Evolutionary conservation across 176 grass and related monocot species (phyloP).

Genomic region (Guadua angustifolia): DNA sequence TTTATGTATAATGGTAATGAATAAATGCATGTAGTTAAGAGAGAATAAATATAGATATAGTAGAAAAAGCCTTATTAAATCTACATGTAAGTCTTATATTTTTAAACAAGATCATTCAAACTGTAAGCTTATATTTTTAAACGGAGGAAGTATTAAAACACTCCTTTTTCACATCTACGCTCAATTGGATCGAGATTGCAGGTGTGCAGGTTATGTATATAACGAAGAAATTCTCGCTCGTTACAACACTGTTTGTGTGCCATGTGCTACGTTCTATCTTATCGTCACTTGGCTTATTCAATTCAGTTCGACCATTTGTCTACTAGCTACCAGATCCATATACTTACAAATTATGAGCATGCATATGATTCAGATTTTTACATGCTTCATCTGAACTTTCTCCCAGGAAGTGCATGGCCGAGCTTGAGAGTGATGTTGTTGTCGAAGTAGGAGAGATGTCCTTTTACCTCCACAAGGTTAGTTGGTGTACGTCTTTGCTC

Average conservation of each 20-base stretch:
- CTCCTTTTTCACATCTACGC: background rate
- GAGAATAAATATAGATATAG: no score
- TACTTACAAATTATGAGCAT: background rate
- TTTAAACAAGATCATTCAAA: no score
- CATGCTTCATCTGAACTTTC: background rate
- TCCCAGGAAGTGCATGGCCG: constrained; percentile 62
- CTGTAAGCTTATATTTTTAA: no score
- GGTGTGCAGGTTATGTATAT: background rate
- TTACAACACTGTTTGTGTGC: background rate
- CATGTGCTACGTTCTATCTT: background rate
- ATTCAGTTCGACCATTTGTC: background rate
- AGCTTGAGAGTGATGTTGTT: constrained; percentile 70
- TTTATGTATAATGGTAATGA: no score
- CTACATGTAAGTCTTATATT: no score
- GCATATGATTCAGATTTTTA: background rate
- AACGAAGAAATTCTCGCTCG: background rate
- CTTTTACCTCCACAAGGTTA: constrained; percentile 76
- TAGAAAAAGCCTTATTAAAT: no score
- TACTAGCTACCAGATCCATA: background rate
- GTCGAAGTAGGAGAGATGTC: constrained; percentile 73
- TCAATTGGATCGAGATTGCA: background rate
- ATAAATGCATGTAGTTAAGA: no score
- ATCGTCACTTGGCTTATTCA: background rate
- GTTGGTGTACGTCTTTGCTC: background rate
- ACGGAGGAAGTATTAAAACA: no score